Evolutionary conservation across 2,329 filamentous ascomycete genomes (phyloP), one percentile per base, ranked within the genome.

Genomic region (Alternaria longipes): DNA sequence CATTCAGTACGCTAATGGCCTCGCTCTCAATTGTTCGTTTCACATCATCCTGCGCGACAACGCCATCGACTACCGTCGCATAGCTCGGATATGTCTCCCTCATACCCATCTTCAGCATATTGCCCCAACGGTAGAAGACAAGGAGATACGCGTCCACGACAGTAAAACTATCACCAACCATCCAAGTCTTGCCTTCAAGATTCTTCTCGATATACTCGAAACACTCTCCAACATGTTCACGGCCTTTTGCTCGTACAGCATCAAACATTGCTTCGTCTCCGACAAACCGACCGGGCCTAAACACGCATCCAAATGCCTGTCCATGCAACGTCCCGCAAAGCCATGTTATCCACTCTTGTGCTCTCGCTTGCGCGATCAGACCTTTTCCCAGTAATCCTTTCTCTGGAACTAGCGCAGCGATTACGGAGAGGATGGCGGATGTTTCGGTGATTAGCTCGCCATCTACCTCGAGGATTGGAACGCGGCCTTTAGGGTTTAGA

Each of bases 51-150:
- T 62, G 65, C 60, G 53, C 40, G 2, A 49, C 50, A 18, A 72
- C 57, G 38, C 46, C 40, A 40, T 56, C 42, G 16, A 60, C 60
- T 38, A 68, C 36, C 34, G 45, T 53, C 18, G 65, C 32, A 59
- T 68, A 71, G 18, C 55, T 65, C 9, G 65, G 68, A 46, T 62
- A 72, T 0, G 56, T 57, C 38, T 63, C 44, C 40, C 49, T 46
- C 68, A 72, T 69, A 6, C 34, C 51, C 16, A 72, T 55, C 28
- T 55, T 56, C 5, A 49, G 3, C 14, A 30, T 12, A 32, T 59
- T 64, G 1, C 66, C 70, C 70, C 69, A 73, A 7, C 64, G 47
- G 52, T 63, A 73, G 30, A 69, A 69, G 5, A 70, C 62, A n/a
- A 66, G 58, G 41, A 71, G 26, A 63, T 69, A 71, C 20, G 63